A percentile compares a stretch with the other conserved stretches of the same genome.
Evolutionary conservation across 78 protist species (phyloP).

Genomic region (Dictyostelium purpureum): DNA sequence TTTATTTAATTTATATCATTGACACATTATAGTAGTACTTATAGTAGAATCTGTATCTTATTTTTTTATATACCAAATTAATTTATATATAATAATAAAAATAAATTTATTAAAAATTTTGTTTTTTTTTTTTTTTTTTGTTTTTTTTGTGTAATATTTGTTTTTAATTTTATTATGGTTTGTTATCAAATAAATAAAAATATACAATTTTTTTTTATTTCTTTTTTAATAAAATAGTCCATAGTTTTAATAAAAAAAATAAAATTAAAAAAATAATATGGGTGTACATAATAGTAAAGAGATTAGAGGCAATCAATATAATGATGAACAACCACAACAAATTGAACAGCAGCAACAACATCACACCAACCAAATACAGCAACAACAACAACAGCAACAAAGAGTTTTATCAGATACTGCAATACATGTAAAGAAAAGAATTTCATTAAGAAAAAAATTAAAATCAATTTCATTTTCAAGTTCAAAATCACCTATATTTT

Average conservation of each 20-base stretch:
- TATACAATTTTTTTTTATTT: not conserved
- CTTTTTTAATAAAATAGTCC: not conserved
- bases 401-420: not conserved
- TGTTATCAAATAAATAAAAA: not conserved
- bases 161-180: too few species aligned
- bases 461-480: conserved; percentile 9
- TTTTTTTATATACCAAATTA: too few species aligned
- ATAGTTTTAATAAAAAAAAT: too few species aligned
- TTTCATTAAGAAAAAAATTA: not conserved
- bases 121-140: too few species aligned
- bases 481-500: not conserved
- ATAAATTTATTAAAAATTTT: too few species aligned
- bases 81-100: too few species aligned
- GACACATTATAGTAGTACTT: too few species aligned
- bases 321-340: not conserved
- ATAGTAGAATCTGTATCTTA: too few species aligned
- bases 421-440: not conserved
- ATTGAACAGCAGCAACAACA: not conserved
- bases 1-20: too few species aligned
- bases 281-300: not conserved
- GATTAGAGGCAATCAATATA: not conserved
- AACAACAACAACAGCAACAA: not conserved
- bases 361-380: not conserved
- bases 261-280: not conserved
- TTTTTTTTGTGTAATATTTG: too few species aligned